phyloP scores from a whole-genome alignment of 495 filamentous ascomycete genomes.

The Talaromyces ruber region DNA sequence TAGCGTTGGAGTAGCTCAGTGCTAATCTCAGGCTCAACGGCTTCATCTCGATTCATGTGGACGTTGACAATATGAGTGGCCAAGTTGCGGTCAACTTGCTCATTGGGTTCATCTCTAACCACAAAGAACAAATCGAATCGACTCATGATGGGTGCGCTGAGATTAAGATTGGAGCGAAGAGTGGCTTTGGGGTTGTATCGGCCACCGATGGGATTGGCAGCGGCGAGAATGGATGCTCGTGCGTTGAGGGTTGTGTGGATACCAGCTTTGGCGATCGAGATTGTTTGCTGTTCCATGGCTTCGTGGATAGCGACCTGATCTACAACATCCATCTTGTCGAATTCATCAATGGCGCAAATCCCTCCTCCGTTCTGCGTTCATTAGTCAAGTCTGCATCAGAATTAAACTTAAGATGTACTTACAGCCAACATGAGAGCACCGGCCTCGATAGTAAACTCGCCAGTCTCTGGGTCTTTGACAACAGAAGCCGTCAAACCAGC shows the following conservation, averaged over 20 bases:
- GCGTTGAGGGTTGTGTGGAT: conserved; percentile 98
- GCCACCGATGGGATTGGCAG: conserved; percentile 92
- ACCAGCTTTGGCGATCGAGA: conserved; percentile 97
- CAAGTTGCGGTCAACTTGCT: conserved; percentile 78
- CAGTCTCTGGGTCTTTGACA: conserved; percentile 95
- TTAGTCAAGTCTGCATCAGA: conserved; percentile 4
- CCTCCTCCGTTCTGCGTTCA: conserved; percentile 45
- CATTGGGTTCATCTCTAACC: conserved; percentile 94
- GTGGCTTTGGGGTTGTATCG: conserved; percentile 95
- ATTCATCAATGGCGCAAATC: conserved; percentile 97
- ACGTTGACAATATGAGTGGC: conserved; percentile 93
- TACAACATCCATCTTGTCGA: conserved; percentile 98
- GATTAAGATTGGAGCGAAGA: conserved; percentile 91
- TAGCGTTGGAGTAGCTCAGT: conserved; percentile 97
- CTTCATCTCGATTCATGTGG: conserved; percentile 84
- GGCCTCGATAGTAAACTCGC: conserved; percentile 97
- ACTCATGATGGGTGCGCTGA: conserved; percentile 97
- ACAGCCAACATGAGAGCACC: conserved; percentile 95
- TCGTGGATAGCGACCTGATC: conserved; percentile 99
- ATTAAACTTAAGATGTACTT: conserved; percentile 26
- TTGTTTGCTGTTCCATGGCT: conserved; percentile 99
- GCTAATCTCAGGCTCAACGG: conserved; percentile 84
- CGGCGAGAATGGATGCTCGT: conserved; percentile 87
- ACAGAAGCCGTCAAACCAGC: conserved; percentile 97
- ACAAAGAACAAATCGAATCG: conserved; percentile 99